Conservation (phyloP, 2,329 filamentous ascomycete genomes). For the Aspergillus proliferans region DNA sequence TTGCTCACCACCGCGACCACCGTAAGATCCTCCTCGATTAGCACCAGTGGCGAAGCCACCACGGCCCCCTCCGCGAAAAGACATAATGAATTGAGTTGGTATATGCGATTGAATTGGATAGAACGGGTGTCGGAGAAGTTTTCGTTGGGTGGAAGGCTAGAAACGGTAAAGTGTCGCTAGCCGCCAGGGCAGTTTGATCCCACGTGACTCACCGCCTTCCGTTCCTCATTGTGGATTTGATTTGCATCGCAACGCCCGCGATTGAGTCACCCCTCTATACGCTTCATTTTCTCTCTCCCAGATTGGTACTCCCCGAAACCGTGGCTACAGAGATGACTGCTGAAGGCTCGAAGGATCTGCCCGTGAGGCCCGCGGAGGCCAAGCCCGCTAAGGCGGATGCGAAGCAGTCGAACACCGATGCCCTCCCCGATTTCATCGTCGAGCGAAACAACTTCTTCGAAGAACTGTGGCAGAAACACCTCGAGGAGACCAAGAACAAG, state of each 20-base stretch:
- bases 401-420: conserved; percentile 22
- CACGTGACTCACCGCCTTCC: conserved; percentile 32
- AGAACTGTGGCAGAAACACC: conserved; percentile 74
- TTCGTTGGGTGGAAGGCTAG: conserved; percentile 39
- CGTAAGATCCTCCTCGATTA: conserved; percentile 45
- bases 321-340: conserved; percentile 24
- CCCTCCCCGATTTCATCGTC: conserved; percentile 69
- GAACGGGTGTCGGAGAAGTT: conserved; percentile 30
- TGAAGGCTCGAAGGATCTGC: conserved; percentile 31
- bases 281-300: conserved; percentile 15
- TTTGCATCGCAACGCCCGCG: conserved; percentile 6
- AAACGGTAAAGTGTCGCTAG: conserved; percentile 37
- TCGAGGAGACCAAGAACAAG: conserved; percentile 62
- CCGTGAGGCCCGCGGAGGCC: conserved; percentile 29
- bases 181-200: conserved; percentile 27
- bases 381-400: conserved; percentile 29
- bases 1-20: conserved; percentile 37
- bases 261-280: conserved; percentile 1
- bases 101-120: conserved; percentile 18
- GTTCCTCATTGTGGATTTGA: conserved; percentile 18
- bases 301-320: conserved; percentile 9
- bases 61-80: conserved; percentile 56
- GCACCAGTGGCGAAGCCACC: conserved; percentile 47
- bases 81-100: conserved; percentile 45
- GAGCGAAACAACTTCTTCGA: conserved; percentile 84